Conservation (phyloP, 805 yeast genomes). For the Saccharomycopsis oosterbeekiorum region DNA sequence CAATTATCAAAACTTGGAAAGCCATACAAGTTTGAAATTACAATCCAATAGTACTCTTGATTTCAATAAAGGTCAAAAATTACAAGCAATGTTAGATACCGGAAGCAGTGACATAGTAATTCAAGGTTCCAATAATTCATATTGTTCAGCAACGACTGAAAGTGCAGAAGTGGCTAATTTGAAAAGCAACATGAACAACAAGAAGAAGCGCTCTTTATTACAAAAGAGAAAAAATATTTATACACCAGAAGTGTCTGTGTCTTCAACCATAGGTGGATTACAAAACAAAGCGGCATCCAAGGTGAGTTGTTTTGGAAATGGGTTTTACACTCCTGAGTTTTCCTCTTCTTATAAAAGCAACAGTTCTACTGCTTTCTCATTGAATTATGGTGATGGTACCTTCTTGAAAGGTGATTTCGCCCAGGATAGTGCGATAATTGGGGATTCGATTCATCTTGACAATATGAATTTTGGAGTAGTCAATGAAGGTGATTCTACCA, state of each 20-base stretch:
- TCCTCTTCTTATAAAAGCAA: constrained; percentile 29
- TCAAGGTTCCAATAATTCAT: constrained; percentile 37
- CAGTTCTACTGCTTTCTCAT: constrained; percentile 26
- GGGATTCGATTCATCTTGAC: constrained; percentile 34
- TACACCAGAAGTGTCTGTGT: neutral
- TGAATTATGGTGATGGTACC: constrained; percentile 39
- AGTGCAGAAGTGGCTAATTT: neutral
- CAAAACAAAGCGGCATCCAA: constrained; percentile 10
- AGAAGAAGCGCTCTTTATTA: neutral
- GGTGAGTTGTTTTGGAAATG: constrained; percentile 28
- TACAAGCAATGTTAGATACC: constrained; percentile 54
- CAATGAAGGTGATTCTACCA: constrained; percentile 46
- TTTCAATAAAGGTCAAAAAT: constrained; percentile 27
- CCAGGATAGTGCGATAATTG: constrained; percentile 46
- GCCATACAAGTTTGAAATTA: neutral
- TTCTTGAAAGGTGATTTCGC: constrained; percentile 51
- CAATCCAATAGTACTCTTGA: neutral
- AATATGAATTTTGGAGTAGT: constrained; percentile 67
- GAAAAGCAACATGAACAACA: neutral
- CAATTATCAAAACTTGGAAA: constrained; percentile 29
- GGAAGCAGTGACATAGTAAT: constrained; percentile 72
- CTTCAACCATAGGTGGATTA: neutral
- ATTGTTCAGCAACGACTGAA: constrained; percentile 26
- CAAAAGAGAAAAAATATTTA: constrained; percentile 5
- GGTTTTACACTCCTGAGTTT: constrained; percentile 27